Conservation (phyloP, 2,329 filamentous ascomycete genomes). For the Metarhizium rileyi region DNA sequence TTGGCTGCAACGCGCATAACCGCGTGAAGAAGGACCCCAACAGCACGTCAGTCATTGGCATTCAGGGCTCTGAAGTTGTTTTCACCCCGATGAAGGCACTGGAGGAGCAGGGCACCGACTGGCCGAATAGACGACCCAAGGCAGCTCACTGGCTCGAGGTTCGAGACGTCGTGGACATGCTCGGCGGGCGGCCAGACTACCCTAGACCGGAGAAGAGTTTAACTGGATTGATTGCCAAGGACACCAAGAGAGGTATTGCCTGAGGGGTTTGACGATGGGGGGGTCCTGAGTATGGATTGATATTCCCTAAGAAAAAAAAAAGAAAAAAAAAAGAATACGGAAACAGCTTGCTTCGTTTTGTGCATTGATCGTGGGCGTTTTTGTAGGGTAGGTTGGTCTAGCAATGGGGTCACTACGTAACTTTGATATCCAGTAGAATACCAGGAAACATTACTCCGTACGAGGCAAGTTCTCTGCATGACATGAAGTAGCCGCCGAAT, state of each 20-base stretch:
- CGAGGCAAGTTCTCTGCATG: no score
- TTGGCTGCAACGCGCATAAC: slow-evolving; percentile 52
- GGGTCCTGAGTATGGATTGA: neutral
- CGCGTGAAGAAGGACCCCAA: slow-evolving; percentile 65
- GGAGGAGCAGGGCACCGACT: slow-evolving; percentile 82
- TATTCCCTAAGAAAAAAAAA: no score
- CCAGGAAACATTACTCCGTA: neutral
- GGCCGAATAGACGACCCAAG: slow-evolving; percentile 78
- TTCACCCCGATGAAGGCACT: slow-evolving; percentile 74
- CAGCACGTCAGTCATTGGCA: slow-evolving; percentile 77
- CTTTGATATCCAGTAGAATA: neutral
- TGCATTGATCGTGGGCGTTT: neutral
- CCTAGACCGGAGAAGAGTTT: slow-evolving; percentile 39
- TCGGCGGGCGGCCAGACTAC: slow-evolving; percentile 61
- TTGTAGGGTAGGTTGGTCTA: neutral
- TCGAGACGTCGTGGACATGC: slow-evolving; percentile 72
- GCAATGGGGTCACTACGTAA: neutral
- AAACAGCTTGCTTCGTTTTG: neutral
- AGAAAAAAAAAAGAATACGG: no score
- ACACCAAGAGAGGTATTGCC: slow-evolving; percentile 44
- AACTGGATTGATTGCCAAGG: slow-evolving; percentile 46
- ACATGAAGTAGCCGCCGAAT: no score
- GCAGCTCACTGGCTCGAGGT: slow-evolving; percentile 76
- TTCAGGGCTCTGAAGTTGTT: slow-evolving; percentile 81
- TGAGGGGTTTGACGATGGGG: neutral